A percentile compares a stretch with the other conserved stretches of the same genome.
Conservation (phyloP, 805 yeast genomes). For the Lachancea thermotolerans region DNA sequence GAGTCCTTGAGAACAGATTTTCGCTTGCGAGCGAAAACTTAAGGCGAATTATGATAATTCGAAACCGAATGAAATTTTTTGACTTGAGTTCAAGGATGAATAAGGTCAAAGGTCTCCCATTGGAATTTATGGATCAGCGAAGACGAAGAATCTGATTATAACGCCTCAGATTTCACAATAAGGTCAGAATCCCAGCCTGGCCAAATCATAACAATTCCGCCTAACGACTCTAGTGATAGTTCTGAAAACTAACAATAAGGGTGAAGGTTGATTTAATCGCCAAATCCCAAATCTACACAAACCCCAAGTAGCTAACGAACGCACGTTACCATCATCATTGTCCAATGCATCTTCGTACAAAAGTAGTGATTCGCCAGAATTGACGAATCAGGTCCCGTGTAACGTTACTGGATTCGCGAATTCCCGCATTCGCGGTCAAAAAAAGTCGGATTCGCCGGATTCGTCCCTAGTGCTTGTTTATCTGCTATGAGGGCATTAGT, state of each 20-base stretch:
- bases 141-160: too few species aligned
- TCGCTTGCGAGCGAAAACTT: too few species aligned
- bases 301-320: not conserved
- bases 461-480: not conserved
- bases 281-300: not conserved
- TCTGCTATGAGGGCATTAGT: too few species aligned
- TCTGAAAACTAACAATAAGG: not conserved
- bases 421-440: not conserved
- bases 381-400: not conserved
- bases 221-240: not conserved
- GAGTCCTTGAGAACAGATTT: too few species aligned
- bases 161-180: too few species aligned
- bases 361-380: not conserved
- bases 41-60: too few species aligned
- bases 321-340: not conserved
- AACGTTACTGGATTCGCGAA: not conserved
- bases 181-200: too few species aligned
- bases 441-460: not conserved
- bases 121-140: too few species aligned
- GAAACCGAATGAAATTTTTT: too few species aligned
- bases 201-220: not conserved
- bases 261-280: not conserved
- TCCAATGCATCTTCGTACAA: not conserved
- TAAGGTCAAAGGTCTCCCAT: too few species aligned
- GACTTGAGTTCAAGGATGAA: too few species aligned